Conservation (phyloP, 2,329 filamentous ascomycete species). For the Fusarium acutatum region DNA sequence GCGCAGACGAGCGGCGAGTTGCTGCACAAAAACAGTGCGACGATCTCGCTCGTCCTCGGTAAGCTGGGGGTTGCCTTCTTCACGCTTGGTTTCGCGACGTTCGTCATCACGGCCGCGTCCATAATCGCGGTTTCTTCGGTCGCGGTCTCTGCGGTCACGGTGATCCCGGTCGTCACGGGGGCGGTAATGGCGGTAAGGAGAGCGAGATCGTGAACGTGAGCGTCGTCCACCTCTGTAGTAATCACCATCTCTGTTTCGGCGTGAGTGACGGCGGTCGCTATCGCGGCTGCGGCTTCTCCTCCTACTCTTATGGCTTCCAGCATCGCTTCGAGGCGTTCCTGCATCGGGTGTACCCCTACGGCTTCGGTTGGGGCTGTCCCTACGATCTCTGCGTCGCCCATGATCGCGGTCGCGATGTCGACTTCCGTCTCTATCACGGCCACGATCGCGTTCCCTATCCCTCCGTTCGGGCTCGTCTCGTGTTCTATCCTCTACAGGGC, state of each 20-base stretch:
- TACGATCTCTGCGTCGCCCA: conserved; percentile 57
- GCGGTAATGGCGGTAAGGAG: conserved; percentile 69
- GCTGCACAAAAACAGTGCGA: conserved; percentile 97
- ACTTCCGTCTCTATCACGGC: conserved; percentile 62
- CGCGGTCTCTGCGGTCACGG: conserved; percentile 61
- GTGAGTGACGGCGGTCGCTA: conserved; percentile 76
- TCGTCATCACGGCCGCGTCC: conserved; percentile 65
- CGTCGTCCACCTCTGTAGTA: conserved; percentile 67
- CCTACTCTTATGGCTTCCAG: conserved; percentile 83
- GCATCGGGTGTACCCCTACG: conserved; percentile 62
- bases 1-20: conserved; percentile 91
- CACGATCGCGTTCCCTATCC: conserved; percentile 66
- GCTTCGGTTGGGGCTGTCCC: conserved; percentile 63
- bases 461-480: conserved; percentile 56
- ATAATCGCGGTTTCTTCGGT: conserved; percentile 60
- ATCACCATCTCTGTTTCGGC: conserved; percentile 77
- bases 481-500: conserved; percentile 63
- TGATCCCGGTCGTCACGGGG: conserved; percentile 62
- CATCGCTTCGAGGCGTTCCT: conserved; percentile 76
- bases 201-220: conserved; percentile 75
- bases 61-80: conserved; percentile 71
- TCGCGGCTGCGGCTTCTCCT: conserved; percentile 82
- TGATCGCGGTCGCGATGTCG: conserved; percentile 64
- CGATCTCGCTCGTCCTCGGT: conserved; percentile 97
- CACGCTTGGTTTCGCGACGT: conserved; percentile 53